Conservation (phyloP, 352 stramenopile genomes). For the Phytophthora aleatoria region DNA sequence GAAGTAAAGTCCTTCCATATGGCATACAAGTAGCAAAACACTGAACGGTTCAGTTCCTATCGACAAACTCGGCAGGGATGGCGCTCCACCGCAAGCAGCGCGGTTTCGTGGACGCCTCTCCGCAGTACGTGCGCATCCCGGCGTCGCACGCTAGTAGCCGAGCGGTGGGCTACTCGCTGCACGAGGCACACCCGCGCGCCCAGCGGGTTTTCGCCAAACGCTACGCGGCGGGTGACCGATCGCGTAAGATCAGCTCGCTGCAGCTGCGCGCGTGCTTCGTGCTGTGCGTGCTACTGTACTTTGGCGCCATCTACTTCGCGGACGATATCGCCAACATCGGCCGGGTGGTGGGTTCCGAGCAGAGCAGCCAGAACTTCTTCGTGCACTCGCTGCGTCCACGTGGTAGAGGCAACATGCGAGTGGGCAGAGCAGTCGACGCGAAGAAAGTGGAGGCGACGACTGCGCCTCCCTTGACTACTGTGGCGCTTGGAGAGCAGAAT, state of each 20-base stretch:
- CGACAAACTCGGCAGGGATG: slow-evolving; percentile 12
- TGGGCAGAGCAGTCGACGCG: slow-evolving; percentile 32
- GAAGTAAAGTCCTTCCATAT: neutral
- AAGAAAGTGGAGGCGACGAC: slow-evolving; percentile 19
- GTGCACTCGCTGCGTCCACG: slow-evolving; percentile 34
- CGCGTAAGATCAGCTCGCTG: slow-evolving; percentile 47
- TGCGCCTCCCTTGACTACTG: neutral
- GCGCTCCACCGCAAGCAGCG: slow-evolving; percentile 45
- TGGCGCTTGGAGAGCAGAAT: neutral
- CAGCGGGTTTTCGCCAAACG: slow-evolving; percentile 27
- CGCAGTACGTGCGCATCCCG: slow-evolving; percentile 44
- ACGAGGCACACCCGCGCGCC: slow-evolving; percentile 18
- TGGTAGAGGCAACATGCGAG: slow-evolving; percentile 17
- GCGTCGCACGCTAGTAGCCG: slow-evolving; percentile 10
- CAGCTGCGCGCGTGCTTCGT: slow-evolving; percentile 59
- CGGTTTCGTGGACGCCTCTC: slow-evolving; percentile 17
- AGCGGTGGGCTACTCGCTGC: slow-evolving; percentile 20
- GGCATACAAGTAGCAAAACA: neutral
- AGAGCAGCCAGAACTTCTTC: slow-evolving; percentile 39
- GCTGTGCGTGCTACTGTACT: slow-evolving; percentile 59
- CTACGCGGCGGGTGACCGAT: slow-evolving; percentile 23
- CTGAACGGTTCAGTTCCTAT: slow-evolving; percentile 16
- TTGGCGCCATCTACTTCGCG: slow-evolving; percentile 55
- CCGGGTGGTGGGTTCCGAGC: slow-evolving; percentile 32
- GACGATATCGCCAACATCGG: slow-evolving; percentile 49